Percentiles rank a stretch among this genome's conserved stretches.
These are phyloP conservation scores for Pyrus hybrid DNA, from an alignment of 331 rosid species.

Conservation along the genomic window DNA sequence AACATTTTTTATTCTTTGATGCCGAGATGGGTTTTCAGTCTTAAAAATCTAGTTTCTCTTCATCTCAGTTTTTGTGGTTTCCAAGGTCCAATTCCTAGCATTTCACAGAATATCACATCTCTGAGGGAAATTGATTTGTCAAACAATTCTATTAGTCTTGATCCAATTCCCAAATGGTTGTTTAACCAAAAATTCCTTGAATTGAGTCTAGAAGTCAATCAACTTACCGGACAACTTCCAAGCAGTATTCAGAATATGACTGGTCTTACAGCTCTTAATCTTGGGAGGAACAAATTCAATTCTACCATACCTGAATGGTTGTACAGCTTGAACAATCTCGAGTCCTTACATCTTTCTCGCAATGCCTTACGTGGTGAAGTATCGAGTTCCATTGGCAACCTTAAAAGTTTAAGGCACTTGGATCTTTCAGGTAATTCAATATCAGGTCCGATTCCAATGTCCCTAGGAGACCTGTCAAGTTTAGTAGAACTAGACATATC, in stretches of 20 bases:
- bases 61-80: neutral
- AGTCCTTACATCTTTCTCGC: neutral
- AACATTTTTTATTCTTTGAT: neutral
- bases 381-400: too few species aligned
- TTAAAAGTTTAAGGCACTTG: too few species aligned
- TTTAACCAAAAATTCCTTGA: too few species aligned
- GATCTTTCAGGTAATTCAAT: neutral
- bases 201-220: too few species aligned
- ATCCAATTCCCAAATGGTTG: too few species aligned
- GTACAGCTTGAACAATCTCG: too few species aligned
- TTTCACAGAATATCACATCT: neutral
- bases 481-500: neutral
- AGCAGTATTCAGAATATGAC: too few species aligned
- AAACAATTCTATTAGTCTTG: too few species aligned
- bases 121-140: neutral
- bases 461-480: neutral
- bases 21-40: neutral
- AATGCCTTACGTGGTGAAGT: neutral
- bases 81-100: neutral
- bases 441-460: neutral
- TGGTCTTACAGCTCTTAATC: too few species aligned
- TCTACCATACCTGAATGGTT: too few species aligned
- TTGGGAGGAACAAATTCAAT: too few species aligned
- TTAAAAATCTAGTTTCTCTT: neutral
- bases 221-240: too few species aligned